Conservation (phyloP, 805 yeast species). For the Lachancea sp. region DNA sequence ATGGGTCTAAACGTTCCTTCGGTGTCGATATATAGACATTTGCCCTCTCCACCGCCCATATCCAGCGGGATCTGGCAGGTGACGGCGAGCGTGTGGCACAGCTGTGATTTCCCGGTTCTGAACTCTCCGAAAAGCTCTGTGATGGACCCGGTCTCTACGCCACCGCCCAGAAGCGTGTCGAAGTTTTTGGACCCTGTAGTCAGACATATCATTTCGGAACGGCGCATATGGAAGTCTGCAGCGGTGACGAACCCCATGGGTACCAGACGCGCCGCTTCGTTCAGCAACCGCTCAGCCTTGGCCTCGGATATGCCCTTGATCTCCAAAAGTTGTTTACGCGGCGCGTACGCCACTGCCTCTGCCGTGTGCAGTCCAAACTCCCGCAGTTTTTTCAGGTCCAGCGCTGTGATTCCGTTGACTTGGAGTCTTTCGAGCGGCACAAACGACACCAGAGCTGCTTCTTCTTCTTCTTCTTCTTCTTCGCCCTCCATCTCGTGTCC, state of each 20-base stretch:
- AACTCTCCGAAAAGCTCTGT: slow-evolving; percentile 97
- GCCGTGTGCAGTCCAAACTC: slow-evolving; percentile 86
- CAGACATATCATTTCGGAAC: slow-evolving; percentile 84
- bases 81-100: slow-evolving; percentile 94
- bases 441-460: slow-evolving; percentile 37
- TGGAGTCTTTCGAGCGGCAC: slow-evolving; percentile 34
- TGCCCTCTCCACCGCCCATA: slow-evolving; percentile 98
- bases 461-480: slow-evolving; percentile 37
- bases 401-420: slow-evolving; percentile 79
- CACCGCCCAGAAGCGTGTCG: slow-evolving; percentile 92
- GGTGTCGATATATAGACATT: slow-evolving; percentile 91
- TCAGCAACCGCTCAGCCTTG: slow-evolving; percentile 79
- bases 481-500: not conserved
- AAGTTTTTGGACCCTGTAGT: slow-evolving; percentile 94
- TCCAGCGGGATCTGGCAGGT: slow-evolving; percentile 95
- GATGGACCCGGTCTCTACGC: slow-evolving; percentile 93
- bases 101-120: slow-evolving; percentile 94
- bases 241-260: slow-evolving; percentile 98
- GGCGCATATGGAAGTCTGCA: slow-evolving; percentile 81
- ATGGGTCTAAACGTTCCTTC: slow-evolving; percentile 96
- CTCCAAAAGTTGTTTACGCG: slow-evolving; percentile 65
- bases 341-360: slow-evolving; percentile 89
- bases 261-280: slow-evolving; percentile 78
- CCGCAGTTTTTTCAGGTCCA: slow-evolving; percentile 72
- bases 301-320: slow-evolving; percentile 94